Conservation (phyloP, 129 eudicot species). For the Lactuca saligna region DNA sequence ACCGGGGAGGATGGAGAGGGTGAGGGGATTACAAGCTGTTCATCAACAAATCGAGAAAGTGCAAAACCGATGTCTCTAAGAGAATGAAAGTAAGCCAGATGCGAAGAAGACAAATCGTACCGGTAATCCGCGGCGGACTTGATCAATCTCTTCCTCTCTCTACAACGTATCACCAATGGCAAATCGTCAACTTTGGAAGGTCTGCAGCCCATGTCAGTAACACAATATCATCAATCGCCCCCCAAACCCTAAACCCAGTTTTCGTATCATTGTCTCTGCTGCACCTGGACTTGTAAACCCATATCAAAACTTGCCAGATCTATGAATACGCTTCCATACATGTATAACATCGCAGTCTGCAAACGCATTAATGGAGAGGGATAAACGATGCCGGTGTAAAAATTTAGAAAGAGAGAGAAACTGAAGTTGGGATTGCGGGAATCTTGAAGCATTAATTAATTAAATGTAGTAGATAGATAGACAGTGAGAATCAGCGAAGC, state of each 20-base stretch:
- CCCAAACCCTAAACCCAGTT: constrained; percentile 32
- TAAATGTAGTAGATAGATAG: constrained; percentile 10
- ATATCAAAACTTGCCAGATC: constrained; percentile 26
- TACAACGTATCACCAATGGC: constrained; percentile 74
- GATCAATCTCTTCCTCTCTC: constrained; percentile 61
- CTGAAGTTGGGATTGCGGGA: constrained; percentile 23
- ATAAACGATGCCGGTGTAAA: constrained; percentile 9
- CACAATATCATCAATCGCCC: constrained; percentile 10
- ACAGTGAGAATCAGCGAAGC: constrained; percentile 12
- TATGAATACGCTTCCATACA: constrained; percentile 1
- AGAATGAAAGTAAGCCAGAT: constrained; percentile 67
- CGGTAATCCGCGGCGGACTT: constrained; percentile 81
- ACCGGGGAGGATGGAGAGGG: constrained; percentile 59
- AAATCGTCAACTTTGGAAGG: constrained; percentile 74
- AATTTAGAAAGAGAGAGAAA: constrained; percentile 2
- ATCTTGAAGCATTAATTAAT: background rate
- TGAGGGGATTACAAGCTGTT: constrained; percentile 57
- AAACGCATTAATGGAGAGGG: constrained; percentile 28
- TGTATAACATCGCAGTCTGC: constrained; percentile 3
- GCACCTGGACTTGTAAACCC: constrained; percentile 9
- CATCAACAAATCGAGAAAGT: constrained; percentile 72
- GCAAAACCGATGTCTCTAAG: constrained; percentile 76
- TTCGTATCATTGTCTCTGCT: constrained; percentile 20
- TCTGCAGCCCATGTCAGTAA: constrained; percentile 63
- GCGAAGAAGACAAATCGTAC: constrained; percentile 76